Base-by-base conservation (phyloP, 2,329 filamentous ascomycete species). In the Neophaeococcomyces mojaviensis region DNA sequence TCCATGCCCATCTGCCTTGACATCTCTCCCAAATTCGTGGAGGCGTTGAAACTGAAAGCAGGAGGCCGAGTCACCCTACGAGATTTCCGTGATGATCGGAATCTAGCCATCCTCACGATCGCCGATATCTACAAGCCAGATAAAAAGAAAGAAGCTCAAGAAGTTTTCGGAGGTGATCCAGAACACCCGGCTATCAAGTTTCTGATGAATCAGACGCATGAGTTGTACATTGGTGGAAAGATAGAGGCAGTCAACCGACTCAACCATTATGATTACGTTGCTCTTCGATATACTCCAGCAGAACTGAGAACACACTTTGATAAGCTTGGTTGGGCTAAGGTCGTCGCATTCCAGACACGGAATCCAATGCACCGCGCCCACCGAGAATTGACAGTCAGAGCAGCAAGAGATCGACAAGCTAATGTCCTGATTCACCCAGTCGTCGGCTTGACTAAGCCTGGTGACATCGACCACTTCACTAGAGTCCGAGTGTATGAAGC, bases 361-460 rank as follows among this genome's bases (percentile, higher is more conserved):
- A 98, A 98, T 74, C 92, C 92, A 59, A 98, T 98, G 92, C 92
- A 98, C 76, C 86, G 92, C 62, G 92, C 92, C 66, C 92, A 98
- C 72, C 82, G 92, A 71, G 92, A 98, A 74, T 75, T 98, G 68
- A 98, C 92, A 49, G 92, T 98, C 63, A 88, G 92, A 62, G 92
- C 92, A 57, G 92, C 92, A 56, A 90, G 92, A 61, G 86, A 86
- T 48, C 87, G 94, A 69, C 89, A 96, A 69, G 92, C 92, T 67
- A 98, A 98, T 67, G 92, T 98, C 58, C 84, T 98, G 62, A 98
- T 98, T 68, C 92, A 98, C 75, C 92, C 92, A 51, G 92, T 98
- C 55, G 92, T 98, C 55, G 92, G 92, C 64, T 79, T 98, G 62
- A 98, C 92, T 66, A 98, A 98, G 78, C 92, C 92, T 49, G 92